Conservation (phyloP, 495 filamentous ascomycete genomes). For the Sporormia fimetaria region DNA sequence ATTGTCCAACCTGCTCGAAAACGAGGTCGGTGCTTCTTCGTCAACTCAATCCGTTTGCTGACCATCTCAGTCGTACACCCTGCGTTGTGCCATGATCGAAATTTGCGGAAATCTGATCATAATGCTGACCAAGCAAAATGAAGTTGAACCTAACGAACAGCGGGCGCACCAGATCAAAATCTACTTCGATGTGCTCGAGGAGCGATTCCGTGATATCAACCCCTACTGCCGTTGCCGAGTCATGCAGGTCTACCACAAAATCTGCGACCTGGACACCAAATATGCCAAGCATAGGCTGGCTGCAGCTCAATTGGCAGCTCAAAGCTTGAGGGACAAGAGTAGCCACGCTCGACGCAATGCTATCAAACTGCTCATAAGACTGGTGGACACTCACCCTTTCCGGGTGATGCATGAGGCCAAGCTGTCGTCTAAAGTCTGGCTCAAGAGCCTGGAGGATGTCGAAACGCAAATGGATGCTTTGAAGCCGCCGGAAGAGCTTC, state of each 20-base stretch:
- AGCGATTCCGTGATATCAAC: slow-evolving; percentile 92
- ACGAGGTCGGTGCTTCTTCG: slow-evolving; percentile 52
- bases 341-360: slow-evolving; percentile 93
- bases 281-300: slow-evolving; percentile 80
- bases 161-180: slow-evolving; percentile 88
- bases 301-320: slow-evolving; percentile 71
- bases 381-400: slow-evolving; percentile 90
- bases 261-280: slow-evolving; percentile 88
- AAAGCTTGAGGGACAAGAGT: slow-evolving; percentile 93
- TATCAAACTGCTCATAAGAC: slow-evolving; percentile 75
- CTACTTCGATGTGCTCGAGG: slow-evolving; percentile 93
- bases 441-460: slow-evolving; percentile 60
- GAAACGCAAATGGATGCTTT: slow-evolving; percentile 71
- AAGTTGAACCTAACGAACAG: slow-evolving; percentile 65
- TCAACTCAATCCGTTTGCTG: slow-evolving; percentile 17
- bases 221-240: slow-evolving; percentile 88
- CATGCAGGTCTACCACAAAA: slow-evolving; percentile 83
- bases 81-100: slow-evolving; percentile 88
- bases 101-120: slow-evolving; percentile 96
- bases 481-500: slow-evolving; percentile 71
- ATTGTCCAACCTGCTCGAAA: slow-evolving; percentile 85
- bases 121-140: slow-evolving; percentile 77
- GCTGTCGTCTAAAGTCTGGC: slow-evolving; percentile 75
- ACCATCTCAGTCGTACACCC: slow-evolving; percentile 63
- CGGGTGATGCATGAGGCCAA: slow-evolving; percentile 82